These are phyloP conservation scores for Hura crepitans DNA, from an alignment of 441 rosid genomes.

Conservation along the genomic window DNA sequence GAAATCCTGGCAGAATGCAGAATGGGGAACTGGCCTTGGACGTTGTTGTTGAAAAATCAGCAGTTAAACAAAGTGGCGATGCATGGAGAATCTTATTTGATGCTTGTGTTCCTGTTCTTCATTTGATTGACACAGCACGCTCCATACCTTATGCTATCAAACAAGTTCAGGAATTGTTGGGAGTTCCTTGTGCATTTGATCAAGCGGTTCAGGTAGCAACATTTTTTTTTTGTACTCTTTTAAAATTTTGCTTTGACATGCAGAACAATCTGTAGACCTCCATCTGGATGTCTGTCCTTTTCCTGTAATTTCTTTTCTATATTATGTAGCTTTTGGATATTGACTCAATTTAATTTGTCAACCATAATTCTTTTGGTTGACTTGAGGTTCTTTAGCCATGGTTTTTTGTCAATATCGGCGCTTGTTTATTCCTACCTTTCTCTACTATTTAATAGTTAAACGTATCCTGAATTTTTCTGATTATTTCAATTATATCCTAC, in stretches of 20 bases:
- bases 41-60: slow-evolving; percentile 62
- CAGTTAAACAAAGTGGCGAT: slow-evolving; percentile 79
- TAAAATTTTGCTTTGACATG: not conserved
- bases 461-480: not conserved
- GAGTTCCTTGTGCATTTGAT: slow-evolving; percentile 84
- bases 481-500: not conserved
- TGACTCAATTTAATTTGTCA: not conserved
- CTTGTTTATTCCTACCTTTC: not conserved
- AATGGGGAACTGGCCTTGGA: slow-evolving; percentile 81
- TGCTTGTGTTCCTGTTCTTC: slow-evolving; percentile 80
- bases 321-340: not conserved
- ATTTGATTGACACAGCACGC: slow-evolving; percentile 68
- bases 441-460: not conserved
- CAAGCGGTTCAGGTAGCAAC: slow-evolving; percentile 72
- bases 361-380: not conserved
- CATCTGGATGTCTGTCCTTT: too few species aligned
- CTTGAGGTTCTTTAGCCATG: too few species aligned
- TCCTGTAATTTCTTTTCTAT: too few species aligned
- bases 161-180: slow-evolving; percentile 87
- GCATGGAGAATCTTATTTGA: slow-evolving; percentile 91
- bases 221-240: not conserved
- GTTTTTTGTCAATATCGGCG: not conserved
- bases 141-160: slow-evolving; percentile 85
- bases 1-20: slow-evolving; percentile 44
- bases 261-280: not conserved